These are phyloP conservation scores for Sarocladium brachiariae DNA, from an alignment of 2,329 filamentous ascomycete species.

Conservation along the genomic window DNA sequence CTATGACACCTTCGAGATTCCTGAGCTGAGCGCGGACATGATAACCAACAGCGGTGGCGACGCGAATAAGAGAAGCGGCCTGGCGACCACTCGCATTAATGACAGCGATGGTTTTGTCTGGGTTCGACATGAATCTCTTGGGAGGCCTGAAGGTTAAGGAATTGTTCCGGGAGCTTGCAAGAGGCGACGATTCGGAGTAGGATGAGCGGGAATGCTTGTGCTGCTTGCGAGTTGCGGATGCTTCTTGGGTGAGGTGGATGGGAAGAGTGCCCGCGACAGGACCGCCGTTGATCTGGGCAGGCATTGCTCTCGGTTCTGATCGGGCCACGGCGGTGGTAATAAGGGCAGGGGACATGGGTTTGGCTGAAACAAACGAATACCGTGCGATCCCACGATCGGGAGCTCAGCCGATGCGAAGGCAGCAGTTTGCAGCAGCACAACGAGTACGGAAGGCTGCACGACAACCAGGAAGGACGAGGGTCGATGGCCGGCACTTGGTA, in stretches of 20 bases:
- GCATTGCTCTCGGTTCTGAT: constrained; percentile 23
- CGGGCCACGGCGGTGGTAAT: constrained; percentile 11
- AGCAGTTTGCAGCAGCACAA: not conserved
- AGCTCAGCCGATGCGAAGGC: not conserved
- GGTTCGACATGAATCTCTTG: constrained; percentile 51
- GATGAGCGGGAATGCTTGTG: constrained; percentile 58
- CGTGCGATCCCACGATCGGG: constrained; percentile 4
- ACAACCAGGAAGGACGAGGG: not conserved
- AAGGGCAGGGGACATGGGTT: constrained; percentile 4
- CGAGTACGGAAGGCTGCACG: not conserved
- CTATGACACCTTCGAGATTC: constrained; percentile 79
- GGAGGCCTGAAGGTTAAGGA: constrained; percentile 54
- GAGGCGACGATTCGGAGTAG: constrained; percentile 53
- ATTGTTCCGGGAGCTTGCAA: constrained; percentile 49
- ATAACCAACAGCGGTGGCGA: constrained; percentile 89
- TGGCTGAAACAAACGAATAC: not conserved
- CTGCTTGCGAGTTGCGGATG: constrained; percentile 32
- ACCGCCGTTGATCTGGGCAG: constrained; percentile 30
- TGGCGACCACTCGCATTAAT: constrained; percentile 96
- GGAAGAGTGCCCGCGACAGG: constrained; percentile 30
- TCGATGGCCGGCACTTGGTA: not conserved
- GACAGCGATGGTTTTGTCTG: constrained; percentile 79
- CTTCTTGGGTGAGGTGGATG: constrained; percentile 28
- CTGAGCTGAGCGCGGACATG: constrained; percentile 87
- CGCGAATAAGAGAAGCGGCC: constrained; percentile 88